Percentiles rank a stretch among this genome's conserved stretches.
Evolutionary conservation across 495 filamentous ascomycete species (phyloP).

Genomic region (Xeromyces bisporus): DNA sequence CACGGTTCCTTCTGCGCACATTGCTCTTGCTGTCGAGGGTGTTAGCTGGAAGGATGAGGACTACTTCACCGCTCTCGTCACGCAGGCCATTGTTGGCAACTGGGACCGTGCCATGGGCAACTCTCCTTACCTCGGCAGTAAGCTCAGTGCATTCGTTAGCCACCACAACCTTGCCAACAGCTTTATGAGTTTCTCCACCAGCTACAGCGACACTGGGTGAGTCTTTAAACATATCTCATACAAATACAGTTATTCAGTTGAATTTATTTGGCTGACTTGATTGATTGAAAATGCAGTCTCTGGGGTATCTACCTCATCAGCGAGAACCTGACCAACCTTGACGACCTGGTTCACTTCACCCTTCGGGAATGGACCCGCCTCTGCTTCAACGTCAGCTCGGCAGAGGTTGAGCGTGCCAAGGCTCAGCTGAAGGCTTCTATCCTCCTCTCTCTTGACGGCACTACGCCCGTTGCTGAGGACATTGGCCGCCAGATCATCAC

Average conservation of each 20-base stretch:
- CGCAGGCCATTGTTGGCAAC: slow-evolving; percentile 98
- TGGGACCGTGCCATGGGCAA: slow-evolving; percentile 98
- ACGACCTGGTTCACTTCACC: slow-evolving; percentile 94
- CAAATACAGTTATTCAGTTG: too few relatives aligned
- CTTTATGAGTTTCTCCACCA: slow-evolving; percentile 99
- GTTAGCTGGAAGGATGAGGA: slow-evolving; percentile 98
- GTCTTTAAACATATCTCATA: too few relatives aligned
- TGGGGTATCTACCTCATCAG: slow-evolving; percentile 99
- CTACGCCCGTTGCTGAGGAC: slow-evolving; percentile 92
- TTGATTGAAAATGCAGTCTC: slow-evolving; percentile 47
- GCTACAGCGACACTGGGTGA: slow-evolving; percentile 98
- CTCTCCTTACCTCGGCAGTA: slow-evolving; percentile 89
- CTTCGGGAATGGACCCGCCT: slow-evolving; percentile 96
- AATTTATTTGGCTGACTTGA: too few relatives aligned
- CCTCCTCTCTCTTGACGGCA: slow-evolving; percentile 90
- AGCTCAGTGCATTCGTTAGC: slow-evolving; percentile 84
- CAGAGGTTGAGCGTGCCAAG: slow-evolving; percentile 96
- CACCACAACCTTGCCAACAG: slow-evolving; percentile 90
- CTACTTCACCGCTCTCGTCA: slow-evolving; percentile 95
- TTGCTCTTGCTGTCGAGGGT: slow-evolving; percentile 97
- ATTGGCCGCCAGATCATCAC: slow-evolving; percentile 97
- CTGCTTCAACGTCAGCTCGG: slow-evolving; percentile 63
- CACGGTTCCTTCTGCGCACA: slow-evolving; percentile 87
- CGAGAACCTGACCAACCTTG: slow-evolving; percentile 68
- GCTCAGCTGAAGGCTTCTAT: slow-evolving; percentile 97